Evolutionary conservation across 371 early-diverging fungal species (phyloP), one percentile per base, ranked within the genome.

Genomic region (Actinomucor elegans): DNA sequence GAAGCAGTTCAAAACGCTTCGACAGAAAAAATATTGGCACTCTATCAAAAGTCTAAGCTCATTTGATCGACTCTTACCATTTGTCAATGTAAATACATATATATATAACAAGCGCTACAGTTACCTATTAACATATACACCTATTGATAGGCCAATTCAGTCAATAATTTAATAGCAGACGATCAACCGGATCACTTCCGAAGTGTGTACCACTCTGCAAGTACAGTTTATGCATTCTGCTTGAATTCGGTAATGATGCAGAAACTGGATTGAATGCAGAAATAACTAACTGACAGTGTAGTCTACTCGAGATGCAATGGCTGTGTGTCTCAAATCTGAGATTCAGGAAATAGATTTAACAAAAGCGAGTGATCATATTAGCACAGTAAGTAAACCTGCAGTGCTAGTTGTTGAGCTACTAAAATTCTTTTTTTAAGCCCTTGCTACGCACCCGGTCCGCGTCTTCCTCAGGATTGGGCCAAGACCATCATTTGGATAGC

Each of bases 1-100:
- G 11, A 66, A 58, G 15, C 73, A 77, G 33, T 69, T 72, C 37
- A 66, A 66, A 12, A 70, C 70, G 8, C 48, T 72, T 15, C 57
- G 79, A 41, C 75, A 84, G 48, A 79, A 77, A 42, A 79, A 80
- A 32, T 84, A 72, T 35, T 84, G 84, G 84, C 70, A 70, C 15
- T 69, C 80, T 0, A 59, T 84, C 10, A 79, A 74, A 27, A 75
- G 79, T 0, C 59, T 84, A 9, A 57, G 68, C 21, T 56, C 73
- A 23, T 67, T 68, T 6, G 78, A 77, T 5, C 63, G 75, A 38
- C 55, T 84, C 20, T 58, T 84, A 10, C 79, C 84, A 4, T 77
- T 74, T 50, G 60, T 76, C 2, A 42, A 67, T 18, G 52, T 63
- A n/a, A n/a, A n/a, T n/a, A n/a, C n/a, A n/a, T n/a, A n/a, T n/a